Base-by-base conservation (phyloP, 78 protist genomes). In the Pigoraptor vietnamica region DNA sequence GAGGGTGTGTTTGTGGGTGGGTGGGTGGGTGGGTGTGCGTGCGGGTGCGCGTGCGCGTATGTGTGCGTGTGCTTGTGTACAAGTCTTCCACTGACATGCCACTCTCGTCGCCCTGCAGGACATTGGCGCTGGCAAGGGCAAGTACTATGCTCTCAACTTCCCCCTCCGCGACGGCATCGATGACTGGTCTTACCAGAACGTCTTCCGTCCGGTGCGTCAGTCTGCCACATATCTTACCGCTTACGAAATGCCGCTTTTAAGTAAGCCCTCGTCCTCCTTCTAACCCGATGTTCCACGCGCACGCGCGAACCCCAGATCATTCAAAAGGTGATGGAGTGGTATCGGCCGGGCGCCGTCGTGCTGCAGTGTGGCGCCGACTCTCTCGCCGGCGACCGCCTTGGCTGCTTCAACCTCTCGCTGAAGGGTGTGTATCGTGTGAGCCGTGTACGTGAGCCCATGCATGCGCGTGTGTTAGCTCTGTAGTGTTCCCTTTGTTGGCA, bases 161-260 rank as follows among this genome's bases (percentile, higher is more conserved):
- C 99, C 99, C 23, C 96, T 99, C 24, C 10, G 94, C 14, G 99
- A 98, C 93, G 99, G 99, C 29, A 97, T 99, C 1, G 99, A 97
- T 91, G 99, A 99, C 93, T 84, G 1, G 23, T 40, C 90, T 55
- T 99, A 97, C 94, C 90, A 90, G 33, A 23, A 67, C 87, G 82
- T 98, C 39, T 99, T 99, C 97, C 93, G 93, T 84, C 98, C 99
- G 34, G 83, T 88, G 2, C 1, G 84, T 79, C 35, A 21, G 1
- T 6, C 14, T 48, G 67, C 14, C 29, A 14, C 29, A 6, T 48
- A 48, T 48, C 14, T 48, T 48, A n/a, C n/a, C n/a, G n/a, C n/a
- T n/a, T n/a, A n/a, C n/a, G n/a, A n/a, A n/a, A n/a, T n/a, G n/a
- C n/a, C n/a, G n/a, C n/a, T n/a, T n/a, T n/a, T n/a, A n/a, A n/a